Evolutionary conservation across 2,329 filamentous ascomycete species (phyloP).

Genomic region (Scopulariopsis brevicaulis): DNA sequence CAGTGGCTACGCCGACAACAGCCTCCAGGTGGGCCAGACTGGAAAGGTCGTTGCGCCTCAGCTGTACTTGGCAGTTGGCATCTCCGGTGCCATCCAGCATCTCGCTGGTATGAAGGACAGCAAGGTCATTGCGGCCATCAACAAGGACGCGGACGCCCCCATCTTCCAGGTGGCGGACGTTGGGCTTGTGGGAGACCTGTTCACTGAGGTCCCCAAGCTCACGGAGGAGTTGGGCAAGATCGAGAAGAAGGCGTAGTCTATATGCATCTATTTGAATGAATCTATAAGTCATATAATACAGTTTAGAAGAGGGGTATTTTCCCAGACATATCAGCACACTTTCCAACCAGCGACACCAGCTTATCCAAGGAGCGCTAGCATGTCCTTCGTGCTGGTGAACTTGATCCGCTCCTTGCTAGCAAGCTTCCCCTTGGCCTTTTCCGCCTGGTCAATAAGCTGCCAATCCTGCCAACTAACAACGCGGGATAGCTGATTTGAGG

Average conservation of each 20-base stretch:
- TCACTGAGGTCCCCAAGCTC: constrained; percentile 90
- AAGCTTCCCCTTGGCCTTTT: constrained; percentile 52
- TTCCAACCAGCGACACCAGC: neutral
- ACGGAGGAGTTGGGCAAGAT: constrained; percentile 78
- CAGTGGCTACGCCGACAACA: constrained; percentile 96
- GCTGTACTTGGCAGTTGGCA: constrained; percentile 89
- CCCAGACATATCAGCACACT: neutral
- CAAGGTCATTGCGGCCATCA: constrained; percentile 98
- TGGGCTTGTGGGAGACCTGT: constrained; percentile 87
- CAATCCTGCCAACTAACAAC: constrained; percentile 77
- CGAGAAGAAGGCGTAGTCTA: constrained; percentile 6
- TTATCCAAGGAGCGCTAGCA: constrained; percentile 40
- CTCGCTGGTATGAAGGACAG: constrained; percentile 99
- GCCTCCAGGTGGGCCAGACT: constrained; percentile 93
- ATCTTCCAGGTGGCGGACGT: constrained; percentile 99
- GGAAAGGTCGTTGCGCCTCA: constrained; percentile 97
- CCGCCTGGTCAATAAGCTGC: constrained; percentile 68
- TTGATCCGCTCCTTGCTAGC: constrained; percentile 72
- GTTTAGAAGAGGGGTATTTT: neutral
- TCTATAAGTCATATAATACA: constrained; percentile 10
- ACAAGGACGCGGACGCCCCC: constrained; percentile 93
- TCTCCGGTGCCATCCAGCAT: constrained; percentile 96
- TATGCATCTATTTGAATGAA: constrained; percentile 6
- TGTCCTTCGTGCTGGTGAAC: constrained; percentile 44
- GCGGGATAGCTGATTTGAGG: constrained; percentile 37